Conservation (phyloP, 2,329 filamentous ascomycete genomes). For the Coniochaeta hoffmannii region DNA sequence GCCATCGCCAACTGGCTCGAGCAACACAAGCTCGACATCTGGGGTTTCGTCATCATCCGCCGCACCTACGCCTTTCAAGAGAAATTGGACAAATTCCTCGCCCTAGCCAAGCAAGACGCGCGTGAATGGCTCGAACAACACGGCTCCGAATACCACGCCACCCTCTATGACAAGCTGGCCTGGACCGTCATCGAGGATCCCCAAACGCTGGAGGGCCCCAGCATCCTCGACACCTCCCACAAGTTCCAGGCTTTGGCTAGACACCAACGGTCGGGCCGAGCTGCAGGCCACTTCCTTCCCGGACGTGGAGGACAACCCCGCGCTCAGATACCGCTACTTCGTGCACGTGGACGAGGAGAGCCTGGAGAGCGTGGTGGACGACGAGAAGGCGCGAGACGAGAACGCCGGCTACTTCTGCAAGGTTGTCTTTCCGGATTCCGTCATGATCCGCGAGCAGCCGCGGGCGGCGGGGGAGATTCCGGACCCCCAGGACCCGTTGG, state of each 20-base stretch:
- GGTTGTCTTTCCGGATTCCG: neutral
- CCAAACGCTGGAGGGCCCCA: neutral
- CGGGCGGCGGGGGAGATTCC: neutral
- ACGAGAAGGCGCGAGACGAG: neutral
- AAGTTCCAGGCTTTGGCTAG: neutral
- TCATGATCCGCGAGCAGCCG: neutral
- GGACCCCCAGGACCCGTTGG: neutral
- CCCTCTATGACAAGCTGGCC: neutral
- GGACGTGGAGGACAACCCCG: no score
- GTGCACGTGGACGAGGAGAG: conserved; percentile 4
- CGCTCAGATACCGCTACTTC: neutral
- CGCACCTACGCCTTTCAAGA: neutral
- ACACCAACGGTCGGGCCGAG: no score
- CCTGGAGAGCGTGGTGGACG: conserved; percentile 3
- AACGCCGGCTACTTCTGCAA: neutral
- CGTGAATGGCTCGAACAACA: neutral
- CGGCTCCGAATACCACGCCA: neutral
- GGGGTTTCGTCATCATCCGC: neutral
- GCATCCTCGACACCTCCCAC: neutral
- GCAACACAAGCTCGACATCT: neutral
- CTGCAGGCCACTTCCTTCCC: no score
- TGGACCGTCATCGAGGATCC: neutral
- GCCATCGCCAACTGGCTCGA: neutral
- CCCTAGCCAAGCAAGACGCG: neutral
- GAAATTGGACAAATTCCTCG: neutral